Percentiles rank a stretch among this genome's conserved stretches.
Conservation (phyloP, 495 filamentous ascomycete species). For the Annulohypoxylon moriforme region DNA sequence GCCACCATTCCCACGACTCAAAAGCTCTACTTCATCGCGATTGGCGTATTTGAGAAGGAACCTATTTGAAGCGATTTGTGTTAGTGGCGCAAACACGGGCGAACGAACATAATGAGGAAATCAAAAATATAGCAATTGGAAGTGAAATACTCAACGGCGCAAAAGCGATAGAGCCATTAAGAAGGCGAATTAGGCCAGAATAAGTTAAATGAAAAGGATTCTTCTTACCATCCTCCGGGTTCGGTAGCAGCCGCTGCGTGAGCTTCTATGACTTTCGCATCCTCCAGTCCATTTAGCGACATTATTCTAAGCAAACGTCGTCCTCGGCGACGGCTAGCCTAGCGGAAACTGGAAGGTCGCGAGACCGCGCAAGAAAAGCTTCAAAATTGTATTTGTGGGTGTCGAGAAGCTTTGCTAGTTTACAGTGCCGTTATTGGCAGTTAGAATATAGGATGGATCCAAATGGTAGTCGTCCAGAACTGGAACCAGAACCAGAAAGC, state of each 20-base stretch:
- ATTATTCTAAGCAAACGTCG: slow-evolving; percentile 62
- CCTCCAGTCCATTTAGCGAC: slow-evolving; percentile 98
- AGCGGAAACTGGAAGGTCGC: slow-evolving; percentile 13
- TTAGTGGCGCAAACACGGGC: slow-evolving; percentile 39
- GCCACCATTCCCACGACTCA: slow-evolving; percentile 82
- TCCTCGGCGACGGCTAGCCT: slow-evolving; percentile 23
- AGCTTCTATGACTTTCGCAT: slow-evolving; percentile 80
- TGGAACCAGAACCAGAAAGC: slow-evolving; percentile 46
- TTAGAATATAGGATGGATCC: slow-evolving; percentile 28
- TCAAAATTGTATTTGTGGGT: slow-evolving; percentile 9
- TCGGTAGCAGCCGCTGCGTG: slow-evolving; percentile 83
- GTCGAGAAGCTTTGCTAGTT: slow-evolving; percentile 8
- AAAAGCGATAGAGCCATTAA: background rate
- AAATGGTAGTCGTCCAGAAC: slow-evolving; percentile 34
- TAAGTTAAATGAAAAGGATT: slow-evolving; percentile 5
- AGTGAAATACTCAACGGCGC: background rate
- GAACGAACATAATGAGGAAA: background rate
- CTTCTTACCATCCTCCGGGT: slow-evolving; percentile 90
- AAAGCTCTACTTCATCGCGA: slow-evolving; percentile 86
- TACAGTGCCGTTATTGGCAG: slow-evolving; percentile 26
- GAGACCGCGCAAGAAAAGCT: background rate
- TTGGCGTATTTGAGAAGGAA: slow-evolving; percentile 92
- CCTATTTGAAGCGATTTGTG: slow-evolving; percentile 62
- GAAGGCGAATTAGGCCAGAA: background rate
- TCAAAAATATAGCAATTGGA: background rate